These are phyloP conservation scores for Picea sitchensis DNA, from an alignment of 75 land plant species.

Conservation along the genomic window DNA sequence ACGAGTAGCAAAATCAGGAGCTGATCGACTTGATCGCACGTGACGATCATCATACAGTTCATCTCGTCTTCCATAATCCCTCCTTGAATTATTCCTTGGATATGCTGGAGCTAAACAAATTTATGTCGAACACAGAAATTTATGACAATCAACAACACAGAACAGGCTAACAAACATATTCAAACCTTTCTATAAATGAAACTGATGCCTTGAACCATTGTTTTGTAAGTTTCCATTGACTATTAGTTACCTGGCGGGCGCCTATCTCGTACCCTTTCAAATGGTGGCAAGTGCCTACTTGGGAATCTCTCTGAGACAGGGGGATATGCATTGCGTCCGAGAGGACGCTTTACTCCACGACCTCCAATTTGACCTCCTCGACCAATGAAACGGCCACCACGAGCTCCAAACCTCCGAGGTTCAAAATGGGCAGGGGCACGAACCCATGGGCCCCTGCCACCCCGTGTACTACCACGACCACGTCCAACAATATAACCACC, in stretches of 20 bases:
- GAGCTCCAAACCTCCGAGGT: constrained; percentile 13
- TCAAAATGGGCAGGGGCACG: constrained; percentile 21
- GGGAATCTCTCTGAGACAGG: constrained; percentile 12
- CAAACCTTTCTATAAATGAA: background rate
- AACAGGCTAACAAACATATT: background rate
- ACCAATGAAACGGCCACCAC: constrained; percentile 13
- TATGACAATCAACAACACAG: background rate
- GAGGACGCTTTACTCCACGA: constrained; percentile 15
- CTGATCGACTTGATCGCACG: constrained; percentile 25
- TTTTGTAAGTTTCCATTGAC: no score
- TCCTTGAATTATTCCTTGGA: constrained; percentile 49
- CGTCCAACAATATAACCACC: constrained; percentile 41
- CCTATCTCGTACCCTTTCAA: constrained; percentile 49
- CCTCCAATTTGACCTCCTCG: constrained; percentile 17
- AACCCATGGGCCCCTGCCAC: constrained; percentile 2
- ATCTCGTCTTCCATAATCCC: constrained; percentile 51
- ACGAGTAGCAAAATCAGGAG: constrained; percentile 49
- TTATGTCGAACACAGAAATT: background rate
- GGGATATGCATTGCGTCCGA: constrained; percentile 4
- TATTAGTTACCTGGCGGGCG: constrained; percentile 36
- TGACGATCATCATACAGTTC: constrained; percentile 41
- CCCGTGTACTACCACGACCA: constrained; percentile 29
- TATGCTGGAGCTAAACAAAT: constrained; percentile 38
- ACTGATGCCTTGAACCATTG: background rate
- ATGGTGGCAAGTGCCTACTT: constrained; percentile 15